phyloP scores from a whole-genome alignment of 176 grass and related monocot genomes.

The Hordeum marinum region DNA sequence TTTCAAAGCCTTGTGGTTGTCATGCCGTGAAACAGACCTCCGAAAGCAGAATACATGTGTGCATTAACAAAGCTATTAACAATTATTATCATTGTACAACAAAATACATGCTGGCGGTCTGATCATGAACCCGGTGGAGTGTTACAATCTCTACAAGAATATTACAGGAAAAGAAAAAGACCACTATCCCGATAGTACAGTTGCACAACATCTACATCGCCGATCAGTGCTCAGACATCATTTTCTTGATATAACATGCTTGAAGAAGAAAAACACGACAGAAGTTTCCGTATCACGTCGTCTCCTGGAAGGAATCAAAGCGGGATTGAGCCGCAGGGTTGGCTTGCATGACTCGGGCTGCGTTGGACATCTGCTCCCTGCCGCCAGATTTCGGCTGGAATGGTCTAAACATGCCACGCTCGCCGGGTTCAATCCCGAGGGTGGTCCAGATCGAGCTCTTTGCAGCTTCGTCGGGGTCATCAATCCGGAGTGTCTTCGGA shows the following conservation, averaged over 20 bases:
- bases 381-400: slow-evolving; percentile 46
- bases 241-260: slow-evolving; percentile 20
- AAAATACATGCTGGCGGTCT: slow-evolving; percentile 13
- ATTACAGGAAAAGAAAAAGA: background rate
- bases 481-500: slow-evolving; percentile 73
- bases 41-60: background rate
- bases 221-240: slow-evolving; percentile 27
- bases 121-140: background rate
- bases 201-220: slow-evolving; percentile 1
- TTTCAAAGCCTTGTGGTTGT: background rate
- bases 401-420: slow-evolving; percentile 50
- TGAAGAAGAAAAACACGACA: background rate
- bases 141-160: slow-evolving; percentile 30
- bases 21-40: background rate
- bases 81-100: slow-evolving; percentile 50
- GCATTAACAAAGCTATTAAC: slow-evolving; percentile 38
- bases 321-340: slow-evolving; percentile 72
- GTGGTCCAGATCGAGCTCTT: slow-evolving; percentile 90
- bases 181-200: slow-evolving; percentile 12
- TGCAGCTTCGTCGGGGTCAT: slow-evolving; percentile 69
- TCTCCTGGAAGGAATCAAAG: slow-evolving; percentile 64
- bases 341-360: slow-evolving; percentile 48
- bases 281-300: slow-evolving; percentile 27
- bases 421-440: slow-evolving; percentile 46
- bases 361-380: slow-evolving; percentile 14